phyloP scores from a whole-genome alignment of 208 protist genomes.

The Acanthamoeba polyphaga region DNA sequence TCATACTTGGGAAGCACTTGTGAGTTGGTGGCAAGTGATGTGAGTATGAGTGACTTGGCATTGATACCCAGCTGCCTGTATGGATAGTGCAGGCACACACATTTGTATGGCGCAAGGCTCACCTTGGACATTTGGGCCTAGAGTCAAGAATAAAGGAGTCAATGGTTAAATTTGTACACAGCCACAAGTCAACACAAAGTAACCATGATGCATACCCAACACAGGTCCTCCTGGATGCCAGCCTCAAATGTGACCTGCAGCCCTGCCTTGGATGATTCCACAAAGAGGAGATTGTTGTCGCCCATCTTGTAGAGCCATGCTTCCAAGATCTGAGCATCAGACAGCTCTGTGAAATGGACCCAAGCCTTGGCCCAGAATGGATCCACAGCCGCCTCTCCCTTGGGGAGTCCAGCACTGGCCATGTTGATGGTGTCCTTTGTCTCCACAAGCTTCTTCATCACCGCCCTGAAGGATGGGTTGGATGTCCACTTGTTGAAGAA shows the following conservation, averaged over 20 bases:
- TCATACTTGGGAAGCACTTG: not conserved
- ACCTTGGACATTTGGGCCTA: not conserved
- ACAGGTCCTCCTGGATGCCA: constrained; percentile 51
- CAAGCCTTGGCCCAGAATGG: constrained; percentile 43
- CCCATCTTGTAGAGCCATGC: not conserved
- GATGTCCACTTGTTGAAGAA: constrained; percentile 29
- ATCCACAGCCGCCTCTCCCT: not conserved
- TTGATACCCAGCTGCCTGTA: constrained; percentile 59
- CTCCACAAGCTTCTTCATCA: constrained; percentile 65
- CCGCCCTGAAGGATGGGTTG: not conserved
- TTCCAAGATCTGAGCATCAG: not conserved
- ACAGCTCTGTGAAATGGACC: constrained; percentile 1
- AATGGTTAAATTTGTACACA: not conserved
- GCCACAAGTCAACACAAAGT: not conserved
- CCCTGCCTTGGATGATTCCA: constrained; percentile 63
- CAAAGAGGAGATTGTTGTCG: constrained; percentile 59
- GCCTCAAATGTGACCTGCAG: constrained; percentile 49
- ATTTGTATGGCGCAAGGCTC: not conserved
- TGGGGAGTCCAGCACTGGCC: not conserved
- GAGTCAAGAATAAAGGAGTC: not conserved
- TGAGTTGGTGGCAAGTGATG: not conserved
- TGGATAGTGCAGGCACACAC: constrained; percentile 19
- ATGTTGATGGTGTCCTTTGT: not conserved
- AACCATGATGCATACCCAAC: not conserved
- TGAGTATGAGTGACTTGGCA: constrained; percentile 3